phyloP scores from a whole-genome alignment of 495 filamentous ascomycete genomes.

The Xylaria telfairii region DNA sequence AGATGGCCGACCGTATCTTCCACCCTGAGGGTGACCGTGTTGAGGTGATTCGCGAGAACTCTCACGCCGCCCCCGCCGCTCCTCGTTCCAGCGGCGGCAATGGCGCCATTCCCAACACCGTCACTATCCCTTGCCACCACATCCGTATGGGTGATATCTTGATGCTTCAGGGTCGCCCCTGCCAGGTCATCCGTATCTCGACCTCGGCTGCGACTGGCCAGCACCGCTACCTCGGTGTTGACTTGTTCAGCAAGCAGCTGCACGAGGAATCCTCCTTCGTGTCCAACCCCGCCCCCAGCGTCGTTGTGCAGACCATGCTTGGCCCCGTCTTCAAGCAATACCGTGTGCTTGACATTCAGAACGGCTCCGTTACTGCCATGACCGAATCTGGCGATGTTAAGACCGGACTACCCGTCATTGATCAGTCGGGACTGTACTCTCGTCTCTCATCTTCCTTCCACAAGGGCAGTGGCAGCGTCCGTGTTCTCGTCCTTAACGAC shows the following conservation, averaged over 20 bases:
- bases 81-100: constrained; percentile 40
- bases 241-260: constrained; percentile 96
- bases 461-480: constrained; percentile 89
- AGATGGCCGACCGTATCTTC: constrained; percentile 79
- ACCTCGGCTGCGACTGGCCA: constrained; percentile 97
- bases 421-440: constrained; percentile 85
- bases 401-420: constrained; percentile 89
- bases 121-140: constrained; percentile 99
- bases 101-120: constrained; percentile 72
- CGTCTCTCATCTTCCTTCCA: constrained; percentile 86
- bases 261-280: constrained; percentile 99
- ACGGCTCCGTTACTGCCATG: constrained; percentile 67
- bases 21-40: constrained; percentile 70
- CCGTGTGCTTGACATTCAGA: constrained; percentile 96
- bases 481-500: constrained; percentile 95
- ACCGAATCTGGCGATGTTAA: constrained; percentile 87
- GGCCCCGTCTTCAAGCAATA: constrained; percentile 99
- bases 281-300: constrained; percentile 93
- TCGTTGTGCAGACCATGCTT: constrained; percentile 99
- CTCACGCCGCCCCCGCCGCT: constrained; percentile 30
- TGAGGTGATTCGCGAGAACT: constrained; percentile 57
- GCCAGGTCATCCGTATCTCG: constrained; percentile 99
- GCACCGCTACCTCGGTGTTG: constrained; percentile 99
- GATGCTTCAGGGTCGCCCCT: constrained; percentile 98
- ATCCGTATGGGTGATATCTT: constrained; percentile 98